Base-by-base conservation (phyloP, 306 rosid species). In the Quercus cerris region DNA sequence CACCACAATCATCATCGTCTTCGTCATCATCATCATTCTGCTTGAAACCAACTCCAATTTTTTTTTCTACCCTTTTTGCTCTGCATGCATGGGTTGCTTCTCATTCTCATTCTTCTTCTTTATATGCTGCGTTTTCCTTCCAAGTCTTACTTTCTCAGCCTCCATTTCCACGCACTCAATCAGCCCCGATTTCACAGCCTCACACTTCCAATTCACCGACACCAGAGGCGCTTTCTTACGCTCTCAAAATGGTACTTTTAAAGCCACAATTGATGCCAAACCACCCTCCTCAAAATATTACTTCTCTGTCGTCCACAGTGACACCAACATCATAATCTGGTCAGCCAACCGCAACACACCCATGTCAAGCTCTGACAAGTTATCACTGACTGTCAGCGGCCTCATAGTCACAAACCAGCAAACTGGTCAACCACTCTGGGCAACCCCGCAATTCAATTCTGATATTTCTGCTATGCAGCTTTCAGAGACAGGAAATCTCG, bases 401-500 rank as follows among this genome's bases (percentile, higher is more conserved):
- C 82, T 94, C 23, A 77, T 75, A 54, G 77, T 94, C 22, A 11
- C 63, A 3, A 90, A 87, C 72, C 38, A 23, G 23, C 23, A 55
- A 9, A 73, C 75, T 67, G 91, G 87, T 56, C 71, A 70, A 18
- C 71, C 62, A 12, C 81, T 68, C 79, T 94, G 97, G 98, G 88
- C 98, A 83, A 94, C 97, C 56, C 97, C 94, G 57, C 13, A 51
- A 6, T 18, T 92, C 31, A 61, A 81, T 56, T 85, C 97, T 67
- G 27, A 68, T 1, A 96, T 87, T 28, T 4, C 73, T 49, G 84
- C 83, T 3, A 79, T 94, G 70, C 54, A 38, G 56, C 89, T 94
- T 25, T 90, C 84, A 55, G 97, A 94, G 68, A 75, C 79, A 74
- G 98, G 98, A 33, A 94, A 92, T 59, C 94, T 94, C 38, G 70